These are phyloP conservation scores for Rhodotorula mucilaginosa DNA, from an alignment of 1,284 basidiomycete species.

Conservation along the genomic window DNA sequence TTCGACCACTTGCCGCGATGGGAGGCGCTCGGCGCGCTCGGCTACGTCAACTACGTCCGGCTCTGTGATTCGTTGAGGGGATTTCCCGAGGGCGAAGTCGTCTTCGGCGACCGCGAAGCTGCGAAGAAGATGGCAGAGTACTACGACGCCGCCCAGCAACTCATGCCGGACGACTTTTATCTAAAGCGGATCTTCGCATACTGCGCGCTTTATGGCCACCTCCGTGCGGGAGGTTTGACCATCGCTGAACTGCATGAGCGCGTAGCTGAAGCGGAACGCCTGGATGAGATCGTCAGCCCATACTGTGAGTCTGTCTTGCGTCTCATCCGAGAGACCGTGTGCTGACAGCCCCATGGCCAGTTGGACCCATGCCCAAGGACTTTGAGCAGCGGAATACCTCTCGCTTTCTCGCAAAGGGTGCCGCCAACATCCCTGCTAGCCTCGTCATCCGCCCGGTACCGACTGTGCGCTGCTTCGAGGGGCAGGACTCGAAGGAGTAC, in stretches of 20 bases:
- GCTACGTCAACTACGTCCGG: neutral
- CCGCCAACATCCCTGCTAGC: no score
- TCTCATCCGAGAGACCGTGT: no score
- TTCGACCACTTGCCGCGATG: neutral
- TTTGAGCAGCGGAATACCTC: no score
- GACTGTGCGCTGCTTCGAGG: no score
- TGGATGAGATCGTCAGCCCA: neutral
- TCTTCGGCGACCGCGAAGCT: neutral
- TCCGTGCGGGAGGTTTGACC: neutral
- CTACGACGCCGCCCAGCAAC: slow-evolving; percentile 4
- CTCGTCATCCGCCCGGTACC: no score
- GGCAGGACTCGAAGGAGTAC: no score
- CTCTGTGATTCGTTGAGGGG: neutral
- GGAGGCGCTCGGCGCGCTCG: neutral
- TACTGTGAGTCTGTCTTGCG: neutral
- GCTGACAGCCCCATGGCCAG: no score
- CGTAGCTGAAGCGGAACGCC: neutral
- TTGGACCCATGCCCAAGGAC: no score
- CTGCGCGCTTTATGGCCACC: neutral
- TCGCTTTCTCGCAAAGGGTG: no score
- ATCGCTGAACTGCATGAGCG: neutral
- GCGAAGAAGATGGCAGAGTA: neutral
- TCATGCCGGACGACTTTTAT: slow-evolving; percentile 1
- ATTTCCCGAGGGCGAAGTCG: neutral
- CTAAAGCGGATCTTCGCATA: neutral